Base-by-base conservation (phyloP, 257 asterid species). In the Plantago major region DNA sequence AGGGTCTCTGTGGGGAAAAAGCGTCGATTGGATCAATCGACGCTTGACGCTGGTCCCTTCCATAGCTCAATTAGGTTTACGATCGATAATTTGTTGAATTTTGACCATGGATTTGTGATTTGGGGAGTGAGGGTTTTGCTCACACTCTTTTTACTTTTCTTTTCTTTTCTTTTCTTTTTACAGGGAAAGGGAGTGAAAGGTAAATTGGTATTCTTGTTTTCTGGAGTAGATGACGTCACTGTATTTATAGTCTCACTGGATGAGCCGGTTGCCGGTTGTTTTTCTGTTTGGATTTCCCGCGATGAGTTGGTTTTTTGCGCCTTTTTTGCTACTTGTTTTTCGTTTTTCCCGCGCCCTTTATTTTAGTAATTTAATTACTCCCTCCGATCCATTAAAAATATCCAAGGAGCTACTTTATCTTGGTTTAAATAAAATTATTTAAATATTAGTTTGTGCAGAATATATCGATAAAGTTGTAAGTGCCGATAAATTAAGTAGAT, bases 11-110 rank as follows among this genome's bases (percentile, higher is more conserved):
- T 66, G 82, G 5, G 93, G 84, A 71, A 87, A 87, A 68, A 90
- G 69, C 50, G 89, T 83, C 65, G 89, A 71, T 30, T 90, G 96
- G 52, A 87, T 94, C 65, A 87, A 74, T 71, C 85, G 74, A 53
- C 95, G 86, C 75, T 68, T 68, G 45, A 19, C 81, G 42, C 69
- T 74, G 51, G 59, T 71, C 70, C 55, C 81, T 68, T 74, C 79
- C 84, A 70, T 75, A 60, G 72, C 78, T 40, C 60, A 78, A 81
- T 71, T 66, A 66, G 58, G 65, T 48, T 55, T 61, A 51, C 12
- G 45, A 42, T 42, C 6, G 64, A 60, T 63, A 45, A 47, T 51
- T 17, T 50, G 28, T 56, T 48, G 30, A 54, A 59, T 37, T 58
- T 12, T 11, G 64, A 9, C 14, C 54, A 37, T 53, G 44, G 62